Evolutionary conservation across 139 green algal genomes (phyloP).

Genomic region (Spirogloea muscicola): DNA sequence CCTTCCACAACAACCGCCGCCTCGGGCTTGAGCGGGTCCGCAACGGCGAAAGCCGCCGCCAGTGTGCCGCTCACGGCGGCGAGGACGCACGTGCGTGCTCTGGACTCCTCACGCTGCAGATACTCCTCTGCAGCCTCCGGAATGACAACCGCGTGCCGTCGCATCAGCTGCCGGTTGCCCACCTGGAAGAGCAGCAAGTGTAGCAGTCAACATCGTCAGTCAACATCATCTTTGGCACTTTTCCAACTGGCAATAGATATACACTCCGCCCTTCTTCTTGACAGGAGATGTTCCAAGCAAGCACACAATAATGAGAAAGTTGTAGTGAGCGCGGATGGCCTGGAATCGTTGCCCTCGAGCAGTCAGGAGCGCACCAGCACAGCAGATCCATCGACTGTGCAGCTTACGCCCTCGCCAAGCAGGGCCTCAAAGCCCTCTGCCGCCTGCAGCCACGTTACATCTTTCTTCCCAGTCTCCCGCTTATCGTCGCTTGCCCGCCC

Average conservation of each 20-base stretch:
- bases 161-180: constrained; percentile 46
- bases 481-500: not conserved
- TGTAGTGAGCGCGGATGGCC: too few species aligned
- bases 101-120: constrained; percentile 40
- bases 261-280: too few species aligned
- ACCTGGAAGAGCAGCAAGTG: constrained; percentile 18
- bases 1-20: constrained; percentile 72
- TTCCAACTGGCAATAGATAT: too few species aligned
- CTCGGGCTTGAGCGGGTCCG: constrained; percentile 87
- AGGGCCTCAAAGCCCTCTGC: constrained; percentile 32
- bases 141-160: constrained; percentile 29
- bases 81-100: constrained; percentile 68
- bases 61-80: constrained; percentile 57
- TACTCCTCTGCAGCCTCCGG: not conserved
- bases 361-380: constrained; percentile 44
- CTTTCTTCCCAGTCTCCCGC: not conserved
- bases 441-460: constrained; percentile 22
- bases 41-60: constrained; percentile 65
- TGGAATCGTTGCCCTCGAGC: too few species aligned
- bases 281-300: constrained; percentile 15
- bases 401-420: constrained; percentile 39
- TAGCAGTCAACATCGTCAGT: too few species aligned
- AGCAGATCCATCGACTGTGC: constrained; percentile 17
- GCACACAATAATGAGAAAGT: too few species aligned
- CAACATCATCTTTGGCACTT: too few species aligned